Percentiles rank a stretch among this genome's conserved stretches.
These are phyloP conservation scores for Haplosporangium sp. DNA, from an alignment of 371 early-diverging fungal genomes.

Conservation along the genomic window DNA sequence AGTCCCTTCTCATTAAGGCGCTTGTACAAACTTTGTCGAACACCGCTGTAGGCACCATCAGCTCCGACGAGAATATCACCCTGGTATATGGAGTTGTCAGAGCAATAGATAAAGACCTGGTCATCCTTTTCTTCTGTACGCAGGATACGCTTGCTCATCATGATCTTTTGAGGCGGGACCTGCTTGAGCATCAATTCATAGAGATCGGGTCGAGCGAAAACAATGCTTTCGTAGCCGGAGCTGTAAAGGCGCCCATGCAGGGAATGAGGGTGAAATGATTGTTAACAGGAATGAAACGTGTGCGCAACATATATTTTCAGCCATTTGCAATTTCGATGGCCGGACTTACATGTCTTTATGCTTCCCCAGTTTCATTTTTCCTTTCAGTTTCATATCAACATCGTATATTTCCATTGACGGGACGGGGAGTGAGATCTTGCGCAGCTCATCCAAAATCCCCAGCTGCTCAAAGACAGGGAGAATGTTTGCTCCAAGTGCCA, in stretches of 20 bases:
- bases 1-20: neutral
- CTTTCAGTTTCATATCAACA: no score
- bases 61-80: conserved; percentile 32
- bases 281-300: no score
- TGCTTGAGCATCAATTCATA: conserved; percentile 13
- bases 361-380: no score
- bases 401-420: no score
- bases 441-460: no score
- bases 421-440: no score
- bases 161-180: conserved; percentile 13
- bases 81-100: conserved; percentile 7
- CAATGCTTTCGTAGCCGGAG: neutral
- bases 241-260: neutral
- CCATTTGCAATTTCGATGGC: no score
- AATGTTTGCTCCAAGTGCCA: no score
- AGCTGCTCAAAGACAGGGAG: no score
- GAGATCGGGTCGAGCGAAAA: conserved; percentile 22
- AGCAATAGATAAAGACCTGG: conserved; percentile 9
- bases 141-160: conserved; percentile 12
- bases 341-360: no score
- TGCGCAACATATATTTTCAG: no score
- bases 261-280: no score
- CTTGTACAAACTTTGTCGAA: conserved; percentile 19
- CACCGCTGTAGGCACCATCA: conserved; percentile 31
- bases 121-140: conserved; percentile 5